Base-by-base conservation (phyloP, 1,139 yeast genomes). In the Yamadazyma dushanensis region DNA sequence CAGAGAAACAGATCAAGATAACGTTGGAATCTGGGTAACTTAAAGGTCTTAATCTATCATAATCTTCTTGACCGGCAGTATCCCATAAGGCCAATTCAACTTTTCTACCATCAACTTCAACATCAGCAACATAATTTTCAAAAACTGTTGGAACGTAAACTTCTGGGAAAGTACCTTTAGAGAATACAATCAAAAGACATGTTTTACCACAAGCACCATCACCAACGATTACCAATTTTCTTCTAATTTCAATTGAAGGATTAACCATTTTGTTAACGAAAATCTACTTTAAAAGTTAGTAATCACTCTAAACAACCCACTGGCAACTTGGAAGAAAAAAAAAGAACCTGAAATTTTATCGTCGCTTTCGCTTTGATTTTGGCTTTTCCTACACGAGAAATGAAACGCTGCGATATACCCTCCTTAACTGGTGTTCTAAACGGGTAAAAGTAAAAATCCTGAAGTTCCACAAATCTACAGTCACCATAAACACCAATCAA, bases 1-100 rank as follows among this genome's bases (percentile, higher is more conserved):
- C 79, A 17, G 96, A 82, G 73, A 88, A 89, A 74, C 96, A 88
- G 54, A 89, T 87, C 61, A 89, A 76, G 48, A 89, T 86, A 46
- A 89, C 96, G 59, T 89, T 86, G 35, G 96, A 84, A 62, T 88
- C 96, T 43, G 96, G 96, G 68, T 89, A 89, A 19, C 95, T 83
- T 53, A 89, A 74, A 21, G 96, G 96, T 71, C 97, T 83, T 59
- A 89, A 76, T 69, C 96, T 83, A 65, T 88, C 96, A 65, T 88
- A 89, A 70, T 89, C 97, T 73, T 89, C 96, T 76, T 89, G 97
- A 46, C 97, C 97, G 39, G 97, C 97, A 52, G 97, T 89, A 86
- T 89, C 97, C 96, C 97, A 89, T 49, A 89, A 75, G 16, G 96
- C 96, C 66, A 89, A 76, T 62, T 87, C 95, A 41, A 88, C 96